Conservation (phyloP, 2,329 filamentous ascomycete species). For the Pseudogymnoascus sp. region DNA sequence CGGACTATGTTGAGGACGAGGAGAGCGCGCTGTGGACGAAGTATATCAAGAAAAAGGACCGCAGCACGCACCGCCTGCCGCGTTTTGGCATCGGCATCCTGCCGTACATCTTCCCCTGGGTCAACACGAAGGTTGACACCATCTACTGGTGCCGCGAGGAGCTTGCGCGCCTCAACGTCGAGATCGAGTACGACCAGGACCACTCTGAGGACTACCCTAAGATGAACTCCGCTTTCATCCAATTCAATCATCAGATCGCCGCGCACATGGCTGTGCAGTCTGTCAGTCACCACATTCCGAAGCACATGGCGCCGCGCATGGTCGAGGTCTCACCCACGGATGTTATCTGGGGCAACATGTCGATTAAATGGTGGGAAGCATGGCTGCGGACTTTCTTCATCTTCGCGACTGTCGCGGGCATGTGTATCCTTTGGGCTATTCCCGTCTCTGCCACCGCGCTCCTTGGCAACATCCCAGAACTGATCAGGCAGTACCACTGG, state of each 20-base stretch:
- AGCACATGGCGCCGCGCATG: constrained; percentile 83
- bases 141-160: constrained; percentile 88
- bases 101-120: constrained; percentile 39
- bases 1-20: constrained; percentile 52
- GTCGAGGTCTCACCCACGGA: constrained; percentile 93
- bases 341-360: constrained; percentile 96
- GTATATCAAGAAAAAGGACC: constrained; percentile 72
- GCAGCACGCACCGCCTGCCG: constrained; percentile 75
- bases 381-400: constrained; percentile 58
- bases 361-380: constrained; percentile 85
- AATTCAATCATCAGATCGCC: constrained; percentile 96
- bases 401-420: constrained; percentile 55
- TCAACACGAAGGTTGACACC: constrained; percentile 87
- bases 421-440: constrained; percentile 84
- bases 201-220: constrained; percentile 77
- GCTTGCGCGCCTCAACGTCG: constrained; percentile 76
- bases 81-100: constrained; percentile 38
- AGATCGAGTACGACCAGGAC: constrained; percentile 85
- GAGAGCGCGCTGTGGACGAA: constrained; percentile 69
- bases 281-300: constrained; percentile 81
- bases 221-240: constrained; percentile 96
- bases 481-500: constrained; percentile 61
- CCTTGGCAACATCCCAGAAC: constrained; percentile 64
- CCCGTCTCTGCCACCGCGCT: constrained; percentile 83
- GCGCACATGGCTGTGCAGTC: constrained; percentile 98